Evolutionary conservation across 2,329 filamentous ascomycete species (phyloP).

Genomic region (Xylaria hypoxylon): DNA sequence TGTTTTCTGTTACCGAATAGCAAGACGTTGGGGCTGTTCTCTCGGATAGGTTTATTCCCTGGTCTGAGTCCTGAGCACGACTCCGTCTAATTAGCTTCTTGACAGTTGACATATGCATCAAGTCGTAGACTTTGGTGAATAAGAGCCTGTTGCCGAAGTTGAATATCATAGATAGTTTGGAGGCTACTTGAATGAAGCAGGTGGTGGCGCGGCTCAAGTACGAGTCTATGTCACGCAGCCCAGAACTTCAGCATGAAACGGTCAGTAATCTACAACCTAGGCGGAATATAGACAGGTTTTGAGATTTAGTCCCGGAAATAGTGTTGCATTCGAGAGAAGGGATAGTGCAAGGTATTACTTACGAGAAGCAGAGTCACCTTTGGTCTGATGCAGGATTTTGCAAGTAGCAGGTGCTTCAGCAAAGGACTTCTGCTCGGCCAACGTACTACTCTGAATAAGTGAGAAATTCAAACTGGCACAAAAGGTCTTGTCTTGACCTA

Average conservation of each 20-base stretch:
- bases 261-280: too few relatives aligned
- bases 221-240: not conserved
- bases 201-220: not conserved
- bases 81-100: too few relatives aligned
- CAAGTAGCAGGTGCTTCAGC: too few relatives aligned
- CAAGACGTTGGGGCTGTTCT: too few relatives aligned
- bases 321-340: not conserved
- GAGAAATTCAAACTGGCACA: too few relatives aligned
- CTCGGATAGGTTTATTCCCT: too few relatives aligned
- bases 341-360: not conserved
- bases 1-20: too few relatives aligned
- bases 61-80: too few relatives aligned
- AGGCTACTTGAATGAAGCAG: not conserved
- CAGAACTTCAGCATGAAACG: not conserved
- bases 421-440: too few relatives aligned
- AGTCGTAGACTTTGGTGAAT: not conserved
- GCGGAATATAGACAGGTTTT: not conserved
- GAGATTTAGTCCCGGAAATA: not conserved
- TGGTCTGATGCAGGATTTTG: too few relatives aligned
- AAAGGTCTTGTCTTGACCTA: not conserved
- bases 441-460: too few relatives aligned
- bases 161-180: not conserved
- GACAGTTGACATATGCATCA: not conserved
- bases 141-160: not conserved
- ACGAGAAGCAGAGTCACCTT: conserved; percentile 7